phyloP scores from a whole-genome alignment of 2,329 filamentous ascomycete genomes.

The Colletotrichum caudatum region DNA sequence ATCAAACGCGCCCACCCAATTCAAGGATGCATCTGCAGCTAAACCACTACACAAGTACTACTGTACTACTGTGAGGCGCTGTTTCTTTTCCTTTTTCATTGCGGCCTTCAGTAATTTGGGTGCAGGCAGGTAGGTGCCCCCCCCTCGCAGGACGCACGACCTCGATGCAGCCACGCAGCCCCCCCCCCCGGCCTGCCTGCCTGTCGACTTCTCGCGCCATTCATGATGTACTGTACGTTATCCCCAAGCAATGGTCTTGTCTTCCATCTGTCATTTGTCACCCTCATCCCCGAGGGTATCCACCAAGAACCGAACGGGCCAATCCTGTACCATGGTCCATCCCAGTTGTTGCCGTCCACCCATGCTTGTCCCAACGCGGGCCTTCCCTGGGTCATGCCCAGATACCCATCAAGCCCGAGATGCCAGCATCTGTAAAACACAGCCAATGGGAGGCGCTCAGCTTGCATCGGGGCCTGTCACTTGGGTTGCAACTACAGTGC shows the following conservation, averaged over 20 bases:
- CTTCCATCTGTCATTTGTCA: conserved; percentile 26
- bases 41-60: neutral
- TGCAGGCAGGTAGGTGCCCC: neutral
- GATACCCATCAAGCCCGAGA: conserved; percentile 18
- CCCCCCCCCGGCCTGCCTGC: too few relatives aligned
- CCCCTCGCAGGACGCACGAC: neutral
- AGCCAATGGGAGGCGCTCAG: conserved; percentile 15
- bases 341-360: conserved; percentile 22
- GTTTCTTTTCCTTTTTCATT: neutral
- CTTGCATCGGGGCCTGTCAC: conserved; percentile 20
- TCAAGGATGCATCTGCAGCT: conserved; percentile 35
- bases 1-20: conserved; percentile 32
- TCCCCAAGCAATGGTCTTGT: neutral
- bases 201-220: conserved; percentile 2
- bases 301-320: conserved; percentile 5
- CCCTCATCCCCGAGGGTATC: conserved; percentile 2
- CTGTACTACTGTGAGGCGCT: conserved; percentile 13
- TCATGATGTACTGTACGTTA: conserved; percentile 13
- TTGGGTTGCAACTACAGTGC: conserved; percentile 34
- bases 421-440: conserved; percentile 26
- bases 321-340: conserved; percentile 22
- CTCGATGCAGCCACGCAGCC: conserved; percentile 4
- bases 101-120: conserved; percentile 5
- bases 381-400: conserved; percentile 27
- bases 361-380: conserved; percentile 17